Base-by-base conservation (phyloP, 768 basidiomycete species). In the Sutorius australiensis region DNA sequence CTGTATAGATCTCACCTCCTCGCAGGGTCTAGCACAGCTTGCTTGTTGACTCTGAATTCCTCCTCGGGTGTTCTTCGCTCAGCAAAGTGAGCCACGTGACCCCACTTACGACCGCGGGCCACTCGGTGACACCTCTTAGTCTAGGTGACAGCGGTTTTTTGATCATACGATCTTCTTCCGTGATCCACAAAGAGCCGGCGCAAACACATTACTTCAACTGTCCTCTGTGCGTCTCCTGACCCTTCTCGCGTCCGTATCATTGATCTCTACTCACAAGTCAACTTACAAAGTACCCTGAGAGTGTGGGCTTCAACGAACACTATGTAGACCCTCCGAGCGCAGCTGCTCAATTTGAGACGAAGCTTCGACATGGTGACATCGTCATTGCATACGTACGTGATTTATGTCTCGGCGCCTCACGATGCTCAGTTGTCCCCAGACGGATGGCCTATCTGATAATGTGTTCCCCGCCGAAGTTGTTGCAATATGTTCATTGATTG, bases 21-120 rank as follows among this genome's bases (percentile, higher is more conserved):
- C 10, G 10, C 43, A 92, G 90, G 90, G 50, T 91, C 91, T 11
- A 92, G 91, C 65, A 93, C 91, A 0, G 89, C 88, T 32, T 89
- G 87, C 61, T 69, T 92, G 24, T 64, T 90, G 34, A 88, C 80
- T 48, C 67, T 92, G 50, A 91, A 92, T 62, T 78, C 87, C 9
- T 80, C 86, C 16, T 86, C 85, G 2, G 89, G 89, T 14, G 56
- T 86, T 40, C 73, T 92, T 51, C 86, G 86, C 46, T 81, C 88
- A 21, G 87, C 88, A 51, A 92, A 89, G 89, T 90, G 64, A 59
- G 81, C 73, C 24, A 44, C 12, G 9, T 41, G 30, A 11, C 43
- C 21, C 31, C 6, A 19, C 32, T 40, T 41, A 45, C 37, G 46
- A 16, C 45, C 42, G 48, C 44, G 38, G 37, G 28, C 34, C 41